Base-by-base conservation (phyloP, 169 alveolate genomes). In the Plasmodium malariae region DNA sequence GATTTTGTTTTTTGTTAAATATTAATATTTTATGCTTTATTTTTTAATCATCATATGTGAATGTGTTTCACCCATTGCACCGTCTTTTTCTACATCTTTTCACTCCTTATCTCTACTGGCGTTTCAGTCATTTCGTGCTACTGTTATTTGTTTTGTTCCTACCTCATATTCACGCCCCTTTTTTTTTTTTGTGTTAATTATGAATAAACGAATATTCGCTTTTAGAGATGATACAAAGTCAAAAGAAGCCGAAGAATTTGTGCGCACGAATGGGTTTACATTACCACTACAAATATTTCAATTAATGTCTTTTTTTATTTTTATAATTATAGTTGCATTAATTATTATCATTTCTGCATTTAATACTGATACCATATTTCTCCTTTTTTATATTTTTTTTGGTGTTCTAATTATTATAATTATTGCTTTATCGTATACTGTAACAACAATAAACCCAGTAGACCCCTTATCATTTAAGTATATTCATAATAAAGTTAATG, bases 281-380 rank as follows among this genome's bases (percentile, higher is more conserved):
- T 72, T 80, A 12, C 96, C 96, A 6, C 51, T 94, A n/a, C 94
- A 94, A 76, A 36, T 94, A 45, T 91, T 92, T 28, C 96, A 94
- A 85, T 51, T 92, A 2, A 76, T 74, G 68, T 86, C 96, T 28
- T 78, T 87, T 69, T 21, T 87, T n/a, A 60, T 90, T 24, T 87
- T 54, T 48, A 40, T 48, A 28, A 80, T 88, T 26, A 67, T 85
- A 67, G 62, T 74, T 37, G 71, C 57, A 37, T 69, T 88, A 17
- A 92, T 92, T 32, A 62, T 90, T 37, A 73, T 69, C 28, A 57
- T 88, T 12, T 59, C 92, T 21, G 93, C 94, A 34, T 68, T 48
- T 14, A 78, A 57, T 48, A 74, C 93, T 32, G 55, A 80, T 48
- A 54, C 63, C 17, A 62, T 76, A 32, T 65, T 71, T 43, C 17